These are phyloP conservation scores for Penicillium roqueforti DNA, from an alignment of 495 filamentous ascomycete genomes.

Conservation along the genomic window DNA sequence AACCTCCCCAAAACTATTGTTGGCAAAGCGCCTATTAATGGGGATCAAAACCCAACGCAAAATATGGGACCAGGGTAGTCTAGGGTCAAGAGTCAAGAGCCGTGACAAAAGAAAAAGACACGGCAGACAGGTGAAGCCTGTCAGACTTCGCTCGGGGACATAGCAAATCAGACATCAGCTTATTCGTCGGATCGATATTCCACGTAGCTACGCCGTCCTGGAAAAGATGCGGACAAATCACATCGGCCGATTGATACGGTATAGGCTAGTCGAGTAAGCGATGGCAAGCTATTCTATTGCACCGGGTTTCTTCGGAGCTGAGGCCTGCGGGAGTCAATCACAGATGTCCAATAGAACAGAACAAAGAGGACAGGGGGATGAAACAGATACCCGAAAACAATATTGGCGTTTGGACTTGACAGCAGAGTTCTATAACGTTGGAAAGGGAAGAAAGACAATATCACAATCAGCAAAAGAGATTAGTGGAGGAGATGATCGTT, in stretches of 20 bases:
- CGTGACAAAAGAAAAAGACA: neutral
- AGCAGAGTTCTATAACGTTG: neutral
- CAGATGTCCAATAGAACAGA: slow-evolving; percentile 1
- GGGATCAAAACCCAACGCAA: neutral
- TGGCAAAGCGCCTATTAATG: neutral
- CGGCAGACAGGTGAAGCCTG: slow-evolving; percentile 10
- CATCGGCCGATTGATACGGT: slow-evolving; percentile 7
- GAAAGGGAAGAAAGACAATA: neutral
- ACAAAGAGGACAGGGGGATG: slow-evolving; percentile 9
- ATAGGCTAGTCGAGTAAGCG: slow-evolving; percentile 15
- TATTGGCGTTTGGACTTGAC: slow-evolving; percentile 1
- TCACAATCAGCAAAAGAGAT: neutral
- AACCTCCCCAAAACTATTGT: neutral
- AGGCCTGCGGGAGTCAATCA: slow-evolving; percentile 17
- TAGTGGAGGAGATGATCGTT: slow-evolving; percentile 1
- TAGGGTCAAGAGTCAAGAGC: neutral
- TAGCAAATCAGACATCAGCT: slow-evolving; percentile 7
- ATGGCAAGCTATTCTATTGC: slow-evolving; percentile 7
- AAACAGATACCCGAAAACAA: slow-evolving; percentile 2
- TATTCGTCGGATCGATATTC: slow-evolving; percentile 11
- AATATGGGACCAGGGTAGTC: neutral
- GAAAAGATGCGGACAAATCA: neutral
- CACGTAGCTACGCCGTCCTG: slow-evolving; percentile 9
- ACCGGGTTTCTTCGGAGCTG: slow-evolving; percentile 13
- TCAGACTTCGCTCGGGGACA: slow-evolving; percentile 15